Evolutionary conservation across 768 basidiomycete genomes (phyloP), one percentile per base, ranked within the genome.

Genomic region (Boletus reticulatus): DNA sequence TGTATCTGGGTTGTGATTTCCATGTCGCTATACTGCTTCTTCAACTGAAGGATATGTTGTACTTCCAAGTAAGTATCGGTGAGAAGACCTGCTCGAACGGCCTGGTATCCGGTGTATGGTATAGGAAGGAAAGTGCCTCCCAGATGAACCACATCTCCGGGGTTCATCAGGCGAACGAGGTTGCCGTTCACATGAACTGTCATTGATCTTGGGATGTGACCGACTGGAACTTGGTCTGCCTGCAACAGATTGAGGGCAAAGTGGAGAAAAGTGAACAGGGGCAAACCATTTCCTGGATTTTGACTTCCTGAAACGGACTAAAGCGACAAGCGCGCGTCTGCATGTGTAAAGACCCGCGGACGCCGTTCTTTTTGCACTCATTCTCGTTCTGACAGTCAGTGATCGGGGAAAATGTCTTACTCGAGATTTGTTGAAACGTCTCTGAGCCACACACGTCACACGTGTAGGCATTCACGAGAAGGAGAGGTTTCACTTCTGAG

Each of bases 201-300:
- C 97, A 98, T 98, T 4, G 95, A 94, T 38, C 97, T 88, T 22
- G 97, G 97, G 55, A 99, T 99, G 70, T 99, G 97, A 5, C 97
- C 97, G 45, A 99, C 96, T 22, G 97, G 97, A 1, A 99, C 97
- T 86, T 99, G 97, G 67, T 98, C 96, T 24, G 96, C 91, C 94
- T 94, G 63, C 0, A 39, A 54, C 39, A 48, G 4, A 42, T 49
- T 66, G 36, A 66, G 57, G 47, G 45, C 19, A 56, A n/a, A 16
- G 16, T 11, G n/a, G 17, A 45, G 6, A 6, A 42, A 17, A 48
- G 14, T 6, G 37, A 48, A 52, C 19, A 19, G 13, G 17, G 13
- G 4, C 42, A 78, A 55, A 91, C 94, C 95, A 99, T 96, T 73
- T 99, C 97, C 71, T 99, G 97, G 52, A 99, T 95, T 73, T 96